Evolutionary conservation across 805 yeast species (phyloP).

Genomic region (Yamadazyma akitaensis): DNA sequence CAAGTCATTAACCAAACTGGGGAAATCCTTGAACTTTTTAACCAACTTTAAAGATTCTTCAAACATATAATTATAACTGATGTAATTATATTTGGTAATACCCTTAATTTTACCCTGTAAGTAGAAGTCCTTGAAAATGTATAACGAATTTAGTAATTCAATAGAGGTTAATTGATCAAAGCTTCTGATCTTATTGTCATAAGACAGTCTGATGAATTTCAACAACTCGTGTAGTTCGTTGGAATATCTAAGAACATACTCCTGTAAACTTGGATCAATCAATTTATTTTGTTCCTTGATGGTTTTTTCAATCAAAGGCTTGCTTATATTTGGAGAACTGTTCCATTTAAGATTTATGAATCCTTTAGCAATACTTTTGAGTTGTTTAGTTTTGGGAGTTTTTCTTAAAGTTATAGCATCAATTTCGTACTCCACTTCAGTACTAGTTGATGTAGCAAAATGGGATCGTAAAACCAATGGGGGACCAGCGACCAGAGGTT

Average conservation of each 20-base stretch:
- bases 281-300: slow-evolving; percentile 6
- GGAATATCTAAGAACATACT: slow-evolving; percentile 19
- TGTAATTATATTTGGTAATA: slow-evolving; percentile 16
- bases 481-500: not conserved
- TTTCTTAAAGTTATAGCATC: slow-evolving; percentile 22
- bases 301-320: slow-evolving; percentile 5
- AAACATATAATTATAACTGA: slow-evolving; percentile 21
- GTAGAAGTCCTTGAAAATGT: slow-evolving; percentile 23
- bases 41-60: slow-evolving; percentile 16
- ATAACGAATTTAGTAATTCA: slow-evolving; percentile 25
- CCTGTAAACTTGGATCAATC: slow-evolving; percentile 7
- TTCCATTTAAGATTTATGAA: not conserved
- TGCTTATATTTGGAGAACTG: slow-evolving; percentile 3
- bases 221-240: slow-evolving; percentile 20
- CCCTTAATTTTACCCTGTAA: slow-evolving; percentile 16
- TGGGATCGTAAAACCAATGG: not conserved
- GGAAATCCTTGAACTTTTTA: slow-evolving; percentile 16
- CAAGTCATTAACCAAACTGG: slow-evolving; percentile 17
- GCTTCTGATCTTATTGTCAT: slow-evolving; percentile 18
- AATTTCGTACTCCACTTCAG: slow-evolving; percentile 21
- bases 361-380: not conserved
- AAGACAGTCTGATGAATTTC: slow-evolving; percentile 19
- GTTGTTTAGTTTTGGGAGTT: slow-evolving; percentile 5
- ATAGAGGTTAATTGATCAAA: slow-evolving; percentile 23
- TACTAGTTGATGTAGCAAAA: slow-evolving; percentile 10